Conservation (phyloP, 2,329 filamentous ascomycete species). For the Pseudogymnoascus sp. region DNA sequence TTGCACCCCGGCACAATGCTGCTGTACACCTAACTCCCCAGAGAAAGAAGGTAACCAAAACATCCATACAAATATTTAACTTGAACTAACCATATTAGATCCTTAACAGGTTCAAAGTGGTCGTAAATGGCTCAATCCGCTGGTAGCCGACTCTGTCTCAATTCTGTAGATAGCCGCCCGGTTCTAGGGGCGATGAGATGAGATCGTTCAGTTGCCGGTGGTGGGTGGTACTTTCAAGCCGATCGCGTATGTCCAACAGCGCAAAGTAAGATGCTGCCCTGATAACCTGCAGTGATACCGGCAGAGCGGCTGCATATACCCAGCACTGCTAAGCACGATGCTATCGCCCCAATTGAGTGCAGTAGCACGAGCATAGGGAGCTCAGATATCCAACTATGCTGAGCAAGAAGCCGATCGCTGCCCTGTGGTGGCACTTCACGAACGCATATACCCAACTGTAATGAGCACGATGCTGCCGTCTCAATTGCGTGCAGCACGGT, state of each 20-base stretch:
- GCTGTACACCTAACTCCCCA: neutral
- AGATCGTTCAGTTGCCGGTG: neutral
- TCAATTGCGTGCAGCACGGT: neutral
- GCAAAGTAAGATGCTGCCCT: neutral
- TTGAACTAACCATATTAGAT: neutral
- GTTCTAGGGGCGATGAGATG: neutral
- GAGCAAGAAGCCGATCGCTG: neutral
- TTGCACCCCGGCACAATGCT: neutral
- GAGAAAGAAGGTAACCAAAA: neutral
- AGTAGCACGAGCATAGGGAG: neutral
- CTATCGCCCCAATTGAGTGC: neutral
- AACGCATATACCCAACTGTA: neutral
- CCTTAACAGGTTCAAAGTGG: neutral
- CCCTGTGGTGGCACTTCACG: neutral
- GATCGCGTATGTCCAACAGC: neutral
- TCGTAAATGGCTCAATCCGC: neutral
- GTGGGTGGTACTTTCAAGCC: neutral
- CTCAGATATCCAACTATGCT: neutral
- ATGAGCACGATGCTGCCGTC: neutral
- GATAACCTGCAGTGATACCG: neutral
- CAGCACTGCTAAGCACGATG: neutral
- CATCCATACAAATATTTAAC: neutral
- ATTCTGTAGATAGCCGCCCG: neutral
- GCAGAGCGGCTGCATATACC: neutral
- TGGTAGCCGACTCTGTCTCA: neutral